phyloP scores from a whole-genome alignment of 306 rosid genomes.

The Prunus fruticosa region DNA sequence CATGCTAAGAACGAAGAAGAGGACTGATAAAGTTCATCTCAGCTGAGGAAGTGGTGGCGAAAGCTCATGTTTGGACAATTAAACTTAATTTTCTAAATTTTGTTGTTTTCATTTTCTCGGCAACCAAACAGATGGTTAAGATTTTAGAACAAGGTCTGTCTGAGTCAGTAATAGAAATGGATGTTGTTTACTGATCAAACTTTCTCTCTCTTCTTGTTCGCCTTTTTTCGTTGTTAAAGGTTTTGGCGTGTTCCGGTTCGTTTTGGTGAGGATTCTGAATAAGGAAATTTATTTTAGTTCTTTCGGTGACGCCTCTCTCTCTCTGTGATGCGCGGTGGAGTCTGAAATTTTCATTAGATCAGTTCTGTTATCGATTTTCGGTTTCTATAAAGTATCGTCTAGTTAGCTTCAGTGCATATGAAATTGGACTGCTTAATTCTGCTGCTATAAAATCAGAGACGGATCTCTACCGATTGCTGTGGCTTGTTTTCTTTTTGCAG shows the following conservation, averaged over 20 bases:
- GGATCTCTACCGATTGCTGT: slow-evolving; percentile 83
- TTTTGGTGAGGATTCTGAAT: slow-evolving; percentile 95
- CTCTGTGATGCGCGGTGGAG: slow-evolving; percentile 52
- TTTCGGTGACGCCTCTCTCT: slow-evolving; percentile 49
- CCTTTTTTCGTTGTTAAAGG: slow-evolving; percentile 49
- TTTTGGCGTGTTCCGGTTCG: slow-evolving; percentile 70
- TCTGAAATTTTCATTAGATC: slow-evolving; percentile 33
- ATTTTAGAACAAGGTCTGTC: slow-evolving; percentile 5
- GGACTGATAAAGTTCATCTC: not conserved
- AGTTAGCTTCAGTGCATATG: slow-evolving; percentile 14
- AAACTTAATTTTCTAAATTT: not conserved
- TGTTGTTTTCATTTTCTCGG: slow-evolving; percentile 41
- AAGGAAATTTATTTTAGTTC: slow-evolving; percentile 65
- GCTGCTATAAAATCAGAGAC: slow-evolving; percentile 49
- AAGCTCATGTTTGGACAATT: slow-evolving; percentile 7
- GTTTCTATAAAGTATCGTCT: not conserved
- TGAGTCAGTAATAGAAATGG: slow-evolving; percentile 2
- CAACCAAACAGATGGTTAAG: slow-evolving; percentile 48
- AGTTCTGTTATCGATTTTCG: slow-evolving; percentile 6
- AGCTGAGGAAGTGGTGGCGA: slow-evolving; percentile 7
- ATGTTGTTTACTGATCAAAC: slow-evolving; percentile 46
- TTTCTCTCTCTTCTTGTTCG: slow-evolving; percentile 36
- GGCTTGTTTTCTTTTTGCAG: slow-evolving; percentile 77
- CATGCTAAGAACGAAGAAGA: not conserved
- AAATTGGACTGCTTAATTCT: slow-evolving; percentile 41